Conservation (phyloP, 345 rosid genomes). For the Tarenaya hassleriana region DNA sequence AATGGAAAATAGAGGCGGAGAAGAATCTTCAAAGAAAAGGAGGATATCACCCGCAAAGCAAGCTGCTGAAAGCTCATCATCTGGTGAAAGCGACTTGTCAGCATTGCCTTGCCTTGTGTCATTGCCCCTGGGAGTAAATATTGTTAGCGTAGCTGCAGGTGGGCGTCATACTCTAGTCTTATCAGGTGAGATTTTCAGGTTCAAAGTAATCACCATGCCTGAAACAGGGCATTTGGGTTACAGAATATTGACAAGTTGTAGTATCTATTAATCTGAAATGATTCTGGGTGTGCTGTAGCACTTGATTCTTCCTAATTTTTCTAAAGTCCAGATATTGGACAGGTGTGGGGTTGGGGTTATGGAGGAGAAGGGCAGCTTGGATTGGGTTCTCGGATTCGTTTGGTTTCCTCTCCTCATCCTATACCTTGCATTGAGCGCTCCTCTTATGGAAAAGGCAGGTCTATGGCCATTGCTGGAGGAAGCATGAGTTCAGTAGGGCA, state of each 20-base stretch:
- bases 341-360: constrained; percentile 99
- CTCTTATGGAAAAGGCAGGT: constrained; percentile 48
- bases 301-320: constrained; percentile 35
- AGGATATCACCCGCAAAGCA: constrained; percentile 58
- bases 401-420: constrained; percentile 96
- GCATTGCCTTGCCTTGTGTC: constrained; percentile 89
- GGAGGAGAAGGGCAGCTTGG: constrained; percentile 99
- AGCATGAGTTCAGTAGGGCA: constrained; percentile 54
- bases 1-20: constrained; percentile 44
- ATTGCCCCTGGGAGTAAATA: constrained; percentile 80
- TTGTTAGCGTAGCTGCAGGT: constrained; percentile 81
- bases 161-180: constrained; percentile 92
- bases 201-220: constrained; percentile 9
- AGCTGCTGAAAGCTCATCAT: constrained; percentile 67
- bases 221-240: background rate
- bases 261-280: constrained; percentile 21
- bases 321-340: constrained; percentile 76
- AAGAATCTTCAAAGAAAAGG: constrained; percentile 65
- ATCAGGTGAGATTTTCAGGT: constrained; percentile 51
- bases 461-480: constrained; percentile 41
- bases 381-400: constrained; percentile 79
- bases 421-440: constrained; percentile 67
- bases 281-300: constrained; percentile 6
- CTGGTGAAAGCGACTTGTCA: constrained; percentile 60
- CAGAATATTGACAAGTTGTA: constrained; percentile 20